Conservation (phyloP, 768 basidiomycete genomes). For the Suillus subalutaceus region DNA sequence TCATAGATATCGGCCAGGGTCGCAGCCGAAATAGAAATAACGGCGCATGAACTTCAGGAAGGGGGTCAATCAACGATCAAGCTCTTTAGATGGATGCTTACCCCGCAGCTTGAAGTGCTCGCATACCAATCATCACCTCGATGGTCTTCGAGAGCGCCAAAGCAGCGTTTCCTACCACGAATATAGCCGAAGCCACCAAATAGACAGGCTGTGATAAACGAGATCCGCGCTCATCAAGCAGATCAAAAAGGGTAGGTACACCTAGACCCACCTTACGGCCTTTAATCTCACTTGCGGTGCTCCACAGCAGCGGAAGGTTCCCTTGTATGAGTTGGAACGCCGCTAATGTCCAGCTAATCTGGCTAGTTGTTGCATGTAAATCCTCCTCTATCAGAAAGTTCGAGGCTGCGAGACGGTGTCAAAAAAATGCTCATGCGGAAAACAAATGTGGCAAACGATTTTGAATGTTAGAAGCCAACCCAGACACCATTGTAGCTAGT, state of each 20-base stretch:
- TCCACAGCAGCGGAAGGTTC: conserved; percentile 66
- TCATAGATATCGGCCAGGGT: conserved; percentile 82
- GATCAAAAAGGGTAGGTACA: background rate
- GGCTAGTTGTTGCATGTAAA: conserved; percentile 57
- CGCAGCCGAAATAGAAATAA: conserved; percentile 73
- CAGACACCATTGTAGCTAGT: conserved; percentile 25
- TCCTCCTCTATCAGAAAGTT: conserved; percentile 61
- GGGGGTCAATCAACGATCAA: conserved; percentile 11
- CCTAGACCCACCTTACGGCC: conserved; percentile 61
- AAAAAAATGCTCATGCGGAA: background rate
- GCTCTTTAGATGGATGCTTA: conserved; percentile 28
- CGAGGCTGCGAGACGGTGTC: conserved; percentile 46
- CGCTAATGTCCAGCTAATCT: conserved; percentile 70
- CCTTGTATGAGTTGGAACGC: conserved; percentile 77
- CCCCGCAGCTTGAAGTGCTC: conserved; percentile 68
- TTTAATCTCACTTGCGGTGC: conserved; percentile 70
- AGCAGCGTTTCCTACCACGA: conserved; percentile 55
- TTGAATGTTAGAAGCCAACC: conserved; percentile 30
- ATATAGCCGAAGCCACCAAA: conserved; percentile 51
- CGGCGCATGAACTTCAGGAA: conserved; percentile 57
- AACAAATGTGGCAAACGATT: conserved; percentile 24
- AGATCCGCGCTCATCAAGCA: conserved; percentile 4
- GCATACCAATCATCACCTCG: conserved; percentile 63
- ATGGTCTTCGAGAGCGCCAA: conserved; percentile 60
- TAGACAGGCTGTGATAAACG: conserved; percentile 51